Conservation (phyloP, 2,329 filamentous ascomycete species). For the Tolypocladium inflatum region DNA sequence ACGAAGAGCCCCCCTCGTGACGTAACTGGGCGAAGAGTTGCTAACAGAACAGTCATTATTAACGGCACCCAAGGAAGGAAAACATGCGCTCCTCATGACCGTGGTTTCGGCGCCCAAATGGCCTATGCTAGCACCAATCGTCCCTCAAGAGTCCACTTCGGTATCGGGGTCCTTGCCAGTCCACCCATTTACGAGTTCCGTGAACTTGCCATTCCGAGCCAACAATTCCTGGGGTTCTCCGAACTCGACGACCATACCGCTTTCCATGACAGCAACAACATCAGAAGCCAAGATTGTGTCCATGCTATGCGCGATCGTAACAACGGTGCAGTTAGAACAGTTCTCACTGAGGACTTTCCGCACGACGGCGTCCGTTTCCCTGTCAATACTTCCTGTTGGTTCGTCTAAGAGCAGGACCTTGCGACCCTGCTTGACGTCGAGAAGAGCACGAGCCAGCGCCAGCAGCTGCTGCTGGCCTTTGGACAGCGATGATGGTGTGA, state of each 20-base stretch:
- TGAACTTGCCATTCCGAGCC: not conserved
- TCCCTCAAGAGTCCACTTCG: not conserved
- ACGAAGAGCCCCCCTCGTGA: too few relatives aligned
- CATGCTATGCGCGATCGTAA: not conserved
- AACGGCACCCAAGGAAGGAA: too few relatives aligned
- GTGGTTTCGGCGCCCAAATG: too few relatives aligned
- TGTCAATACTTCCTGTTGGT: not conserved
- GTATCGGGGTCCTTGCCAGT: not conserved
- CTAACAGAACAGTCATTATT: too few relatives aligned
- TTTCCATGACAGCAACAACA: not conserved
- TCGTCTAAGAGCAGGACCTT: slow-evolving; percentile 4
- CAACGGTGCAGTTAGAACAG: not conserved
- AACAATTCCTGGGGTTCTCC: not conserved
- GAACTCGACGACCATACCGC: not conserved
- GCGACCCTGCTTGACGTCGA: not conserved
- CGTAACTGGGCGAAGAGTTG: too few relatives aligned
- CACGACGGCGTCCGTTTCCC: not conserved
- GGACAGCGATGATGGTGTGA: slow-evolving; percentile 4
- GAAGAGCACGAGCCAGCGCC: slow-evolving; percentile 17
- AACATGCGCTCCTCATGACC: too few relatives aligned
- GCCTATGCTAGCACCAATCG: too few relatives aligned
- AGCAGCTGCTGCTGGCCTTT: slow-evolving; percentile 9
- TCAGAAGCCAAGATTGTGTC: not conserved
- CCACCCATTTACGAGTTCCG: not conserved
- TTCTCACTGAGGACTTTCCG: not conserved